Conservation (phyloP, 495 filamentous ascomycete genomes). For the Aspergillus saccharolyticus region DNA sequence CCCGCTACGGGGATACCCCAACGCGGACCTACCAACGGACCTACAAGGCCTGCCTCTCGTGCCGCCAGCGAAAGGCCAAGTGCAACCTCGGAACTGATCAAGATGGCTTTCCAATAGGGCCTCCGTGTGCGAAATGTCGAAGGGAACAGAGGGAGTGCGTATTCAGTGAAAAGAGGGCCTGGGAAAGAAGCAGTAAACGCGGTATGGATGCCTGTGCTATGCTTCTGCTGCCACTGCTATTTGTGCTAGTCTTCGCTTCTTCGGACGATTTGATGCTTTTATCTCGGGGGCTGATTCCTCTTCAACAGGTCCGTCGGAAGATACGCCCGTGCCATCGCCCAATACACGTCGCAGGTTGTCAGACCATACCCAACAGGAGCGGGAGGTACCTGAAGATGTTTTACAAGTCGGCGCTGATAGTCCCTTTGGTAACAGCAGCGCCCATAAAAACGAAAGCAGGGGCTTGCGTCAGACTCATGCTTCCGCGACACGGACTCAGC, state of each 20-base stretch:
- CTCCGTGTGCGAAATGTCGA: constrained; percentile 87
- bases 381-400: constrained; percentile 7
- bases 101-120: constrained; percentile 70
- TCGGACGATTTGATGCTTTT: background rate
- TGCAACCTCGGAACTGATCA: constrained; percentile 57
- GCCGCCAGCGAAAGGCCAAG: constrained; percentile 46
- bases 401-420: background rate
- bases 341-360: constrained; percentile 9
- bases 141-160: constrained; percentile 88
- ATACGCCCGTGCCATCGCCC: background rate
- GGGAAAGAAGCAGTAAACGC: constrained; percentile 38
- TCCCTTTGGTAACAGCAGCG: constrained; percentile 1
- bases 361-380: background rate
- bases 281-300: background rate
- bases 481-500: background rate
- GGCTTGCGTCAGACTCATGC: constrained; percentile 2
- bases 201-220: constrained; percentile 18
- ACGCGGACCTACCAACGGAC: constrained; percentile 43
- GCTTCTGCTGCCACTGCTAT: background rate
- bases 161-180: constrained; percentile 73
- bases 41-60: constrained; percentile 47
- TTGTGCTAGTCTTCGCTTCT: background rate
- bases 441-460: background rate
- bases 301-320: constrained; percentile 6
- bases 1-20: constrained; percentile 19